Evolutionary conservation across 257 asterid genomes (phyloP), one percentile per base, ranked within the genome.

Genomic region (Thymus quinquecostatus): DNA sequence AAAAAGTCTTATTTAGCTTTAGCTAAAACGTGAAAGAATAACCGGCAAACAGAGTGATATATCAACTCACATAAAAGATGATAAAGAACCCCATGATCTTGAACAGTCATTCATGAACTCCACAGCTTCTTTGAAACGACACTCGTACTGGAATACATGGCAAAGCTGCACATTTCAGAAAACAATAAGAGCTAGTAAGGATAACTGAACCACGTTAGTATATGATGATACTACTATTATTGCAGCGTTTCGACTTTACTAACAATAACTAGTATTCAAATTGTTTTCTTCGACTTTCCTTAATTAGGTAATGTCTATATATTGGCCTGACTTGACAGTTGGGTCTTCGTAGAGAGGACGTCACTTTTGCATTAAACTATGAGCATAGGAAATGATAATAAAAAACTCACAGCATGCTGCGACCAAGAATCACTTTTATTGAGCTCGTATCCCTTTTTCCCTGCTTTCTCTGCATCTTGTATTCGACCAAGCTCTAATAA

Each of bases 81-180:
- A 85, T 78, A 91, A 79, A 38, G 86, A 78, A 79, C 77, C 80
- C 99, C 99, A 94, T n/a, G 95, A 85, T 64, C 43, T 69, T 69
- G 99, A 84, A 78, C 97, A 94, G 51, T 84, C 78, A 60, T 72
- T 88, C 99, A 94, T 91, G 84, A 94, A 91, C 49, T 81, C 79
- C 66, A 94, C 95, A 29, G 99, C 99, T 80, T 91, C 98, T 80
- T 88, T 86, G 88, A 94, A 94, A 78, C 78, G 87, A 82, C 99
- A 94, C 60, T 86, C 78, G 54, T 81, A 81, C 79, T 94, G 99
- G 85, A 85, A 89, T 60, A 89, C 97, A 83, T 94, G 99, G 83
- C 99, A 94, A 73, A 94, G 72, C 99, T 94, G 97, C 89, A 64
- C 62, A 44, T 32, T 73, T 74, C 50, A 60, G 65, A 66, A 80